phyloP scores from a whole-genome alignment of 73 alveolate species.

The Breviolum minutum region DNA sequence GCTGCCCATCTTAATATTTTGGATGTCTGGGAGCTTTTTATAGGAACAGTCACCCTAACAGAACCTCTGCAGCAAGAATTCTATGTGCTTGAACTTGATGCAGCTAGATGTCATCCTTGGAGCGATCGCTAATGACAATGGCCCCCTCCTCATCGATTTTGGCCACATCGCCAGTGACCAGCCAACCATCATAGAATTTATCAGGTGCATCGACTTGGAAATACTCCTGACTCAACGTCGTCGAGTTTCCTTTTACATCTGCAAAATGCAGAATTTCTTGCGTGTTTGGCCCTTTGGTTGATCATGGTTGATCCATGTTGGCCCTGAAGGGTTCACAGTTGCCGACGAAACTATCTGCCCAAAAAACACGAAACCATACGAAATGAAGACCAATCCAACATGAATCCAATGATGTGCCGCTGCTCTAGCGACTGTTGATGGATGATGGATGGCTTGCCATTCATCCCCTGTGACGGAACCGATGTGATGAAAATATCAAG shows the following conservation, averaged over 20 bases:
- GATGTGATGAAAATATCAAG: no score
- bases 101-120: conserved; percentile 42
- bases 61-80: no score
- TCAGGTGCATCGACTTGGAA: conserved; percentile 70
- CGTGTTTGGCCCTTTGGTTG: background rate
- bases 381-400: no score
- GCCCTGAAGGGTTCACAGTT: background rate
- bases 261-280: background rate
- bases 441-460: no score
- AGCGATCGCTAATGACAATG: conserved; percentile 78
- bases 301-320: background rate
- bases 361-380: background rate
- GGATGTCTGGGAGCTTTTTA: no score
- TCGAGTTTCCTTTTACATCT: background rate
- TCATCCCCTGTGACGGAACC: no score
- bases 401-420: background rate
- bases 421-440: background rate
- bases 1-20: no score
- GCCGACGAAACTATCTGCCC: background rate
- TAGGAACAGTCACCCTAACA: no score
- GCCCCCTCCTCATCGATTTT: conserved; percentile 83
- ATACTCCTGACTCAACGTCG: conserved; percentile 45
- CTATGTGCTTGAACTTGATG: no score
- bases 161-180: conserved; percentile 92
- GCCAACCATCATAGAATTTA: conserved; percentile 84